Base-by-base conservation (phyloP, 495 filamentous ascomycete species). In the Penicillium verhagenii region DNA sequence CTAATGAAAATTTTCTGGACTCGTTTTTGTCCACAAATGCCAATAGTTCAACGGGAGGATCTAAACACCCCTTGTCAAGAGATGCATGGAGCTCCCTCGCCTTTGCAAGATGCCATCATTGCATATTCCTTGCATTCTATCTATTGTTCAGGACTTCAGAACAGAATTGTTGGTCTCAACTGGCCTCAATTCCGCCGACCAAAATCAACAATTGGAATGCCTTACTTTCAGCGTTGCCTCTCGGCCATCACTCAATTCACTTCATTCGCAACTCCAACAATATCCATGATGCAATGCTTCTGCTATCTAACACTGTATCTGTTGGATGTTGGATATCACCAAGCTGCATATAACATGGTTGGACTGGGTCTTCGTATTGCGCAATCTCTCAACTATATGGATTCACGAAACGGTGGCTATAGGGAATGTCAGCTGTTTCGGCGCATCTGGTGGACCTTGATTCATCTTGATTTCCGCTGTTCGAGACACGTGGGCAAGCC, bases 291-390 rank as follows among this genome's bases (percentile, higher is more conserved):
- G 13, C 64, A 66, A 37, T 68, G 67, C 50, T 70, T 66, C 42
- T 64, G 64, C 23, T 52, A 66, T 26, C 48, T 66, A 51, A 52
- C 51, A 1, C 29, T 60, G 7, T 66, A 66, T 29, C 52, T 66
- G 6, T 51, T 66, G 5, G 59, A 66, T 26, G 38, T 51, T 0
- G 63, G 61, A 4, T 60, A 70, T 33, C 60, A 72, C 20, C 60
- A 64, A 20, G 58, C 64, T 11, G 67, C 69, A 9, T 69, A 72
- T 55, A 70, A 70, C 38, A 68, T 72, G 54, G 62, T 69, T n/a
- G 66, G 69, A 1, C 53, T 69, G 0, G 69, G 61, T 16, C 47
- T 66, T 9, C 58, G 69, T 7, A 66, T 66, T 28, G 56, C 66
- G 24, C 66, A 69, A 35, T 60, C 64, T 0, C 59, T 72, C 9